phyloP scores from a whole-genome alignment of 139 green algal genomes.

The Closterium sp. region DNA sequence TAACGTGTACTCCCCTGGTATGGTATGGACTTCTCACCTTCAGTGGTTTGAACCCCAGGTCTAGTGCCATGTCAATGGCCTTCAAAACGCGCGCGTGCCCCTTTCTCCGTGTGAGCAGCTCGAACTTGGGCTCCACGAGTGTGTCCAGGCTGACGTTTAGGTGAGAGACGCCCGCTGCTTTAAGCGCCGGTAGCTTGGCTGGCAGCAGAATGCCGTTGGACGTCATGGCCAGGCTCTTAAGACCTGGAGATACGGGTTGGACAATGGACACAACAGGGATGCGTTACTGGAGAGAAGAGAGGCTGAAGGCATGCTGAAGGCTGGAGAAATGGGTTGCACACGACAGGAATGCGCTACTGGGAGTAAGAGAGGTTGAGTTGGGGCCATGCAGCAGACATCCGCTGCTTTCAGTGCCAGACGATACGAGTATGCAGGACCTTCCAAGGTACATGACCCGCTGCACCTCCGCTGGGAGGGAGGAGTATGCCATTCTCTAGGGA shows the following conservation, averaged over 20 bases:
- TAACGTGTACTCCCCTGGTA: no score
- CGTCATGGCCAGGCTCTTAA: slow-evolving; percentile 82
- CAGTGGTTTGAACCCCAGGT: slow-evolving; percentile 78
- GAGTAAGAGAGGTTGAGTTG: background rate
- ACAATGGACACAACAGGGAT: background rate
- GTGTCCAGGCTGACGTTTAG: slow-evolving; percentile 97
- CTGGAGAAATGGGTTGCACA: no score
- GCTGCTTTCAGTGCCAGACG: no score
- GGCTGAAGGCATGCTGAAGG: no score
- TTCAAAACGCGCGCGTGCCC: slow-evolving; percentile 78
- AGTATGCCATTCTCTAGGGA: no score
- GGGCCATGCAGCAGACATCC: no score
- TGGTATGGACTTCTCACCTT: slow-evolving; percentile 59
- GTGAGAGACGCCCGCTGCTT: slow-evolving; percentile 69
- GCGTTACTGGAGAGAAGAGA: no score
- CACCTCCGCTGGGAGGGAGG: no score
- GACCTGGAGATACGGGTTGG: slow-evolving; percentile 24
- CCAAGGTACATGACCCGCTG: no score
- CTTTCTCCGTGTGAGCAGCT: slow-evolving; percentile 77
- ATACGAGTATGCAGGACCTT: no score
- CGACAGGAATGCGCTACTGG: background rate
- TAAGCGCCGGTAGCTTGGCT: slow-evolving; percentile 64
- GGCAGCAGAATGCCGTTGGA: slow-evolving; percentile 87
- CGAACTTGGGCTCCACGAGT: slow-evolving; percentile 81
- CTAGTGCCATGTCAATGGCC: slow-evolving; percentile 72